Conservation (phyloP, 805 yeast species). For the Metahyphopichia silvanorum region DNA sequence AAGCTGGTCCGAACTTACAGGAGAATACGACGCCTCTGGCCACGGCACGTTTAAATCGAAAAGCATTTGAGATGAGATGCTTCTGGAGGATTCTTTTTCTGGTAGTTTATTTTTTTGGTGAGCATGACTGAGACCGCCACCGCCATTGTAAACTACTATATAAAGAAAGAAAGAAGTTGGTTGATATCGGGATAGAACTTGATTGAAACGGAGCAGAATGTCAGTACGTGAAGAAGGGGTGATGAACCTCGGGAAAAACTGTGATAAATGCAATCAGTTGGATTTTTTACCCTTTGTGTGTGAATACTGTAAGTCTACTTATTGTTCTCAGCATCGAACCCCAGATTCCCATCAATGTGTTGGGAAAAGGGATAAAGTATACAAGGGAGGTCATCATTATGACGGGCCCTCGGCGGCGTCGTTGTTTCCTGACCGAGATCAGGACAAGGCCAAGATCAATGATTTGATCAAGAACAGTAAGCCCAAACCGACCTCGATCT, state of each 20-base stretch:
- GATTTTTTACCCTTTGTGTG: constrained; percentile 62
- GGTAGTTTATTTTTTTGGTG: no score
- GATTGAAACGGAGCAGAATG: no score
- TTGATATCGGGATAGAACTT: no score
- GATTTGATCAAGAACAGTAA: constrained; percentile 10
- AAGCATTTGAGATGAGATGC: no score
- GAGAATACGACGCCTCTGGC: constrained; percentile 55
- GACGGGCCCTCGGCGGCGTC: constrained; percentile 40
- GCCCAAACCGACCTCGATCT: constrained; percentile 22
- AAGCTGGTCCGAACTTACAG: constrained; percentile 42
- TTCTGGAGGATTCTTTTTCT: no score
- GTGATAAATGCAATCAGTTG: constrained; percentile 47
- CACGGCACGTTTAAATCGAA: constrained; percentile 72
- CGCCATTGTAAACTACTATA: not conserved
- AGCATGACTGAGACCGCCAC: no score
- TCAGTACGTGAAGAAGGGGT: no score
- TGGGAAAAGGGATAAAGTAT: constrained; percentile 8
- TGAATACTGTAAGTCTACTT: constrained; percentile 42
- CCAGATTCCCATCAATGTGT: constrained; percentile 31
- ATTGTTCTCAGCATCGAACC: constrained; percentile 49
- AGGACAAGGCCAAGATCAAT: constrained; percentile 36
- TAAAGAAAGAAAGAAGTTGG: no score
- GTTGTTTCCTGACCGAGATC: constrained; percentile 51
- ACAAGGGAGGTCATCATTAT: constrained; percentile 4
- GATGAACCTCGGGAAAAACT: constrained; percentile 58